These are phyloP conservation scores for Termitomyces sp. DNA, from an alignment of 768 basidiomycete genomes.

Conservation along the genomic window DNA sequence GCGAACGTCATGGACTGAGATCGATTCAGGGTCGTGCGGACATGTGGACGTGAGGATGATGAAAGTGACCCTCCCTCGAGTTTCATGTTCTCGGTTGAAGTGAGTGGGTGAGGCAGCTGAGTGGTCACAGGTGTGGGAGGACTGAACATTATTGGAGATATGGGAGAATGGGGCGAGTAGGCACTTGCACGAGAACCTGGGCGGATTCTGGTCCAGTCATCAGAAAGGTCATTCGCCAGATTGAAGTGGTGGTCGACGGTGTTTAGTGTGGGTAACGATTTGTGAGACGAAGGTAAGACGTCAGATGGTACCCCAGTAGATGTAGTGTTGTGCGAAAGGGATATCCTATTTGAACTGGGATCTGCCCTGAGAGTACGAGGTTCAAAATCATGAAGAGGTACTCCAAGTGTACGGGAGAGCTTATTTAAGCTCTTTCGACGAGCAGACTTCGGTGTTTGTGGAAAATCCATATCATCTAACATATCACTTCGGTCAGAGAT, in stretches of 20 bases:
- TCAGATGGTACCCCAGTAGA: background rate
- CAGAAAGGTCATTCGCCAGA: slow-evolving; percentile 18
- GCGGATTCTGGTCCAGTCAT: slow-evolving; percentile 15
- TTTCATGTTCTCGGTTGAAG: slow-evolving; percentile 11
- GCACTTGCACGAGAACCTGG: slow-evolving; percentile 7
- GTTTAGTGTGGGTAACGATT: slow-evolving; percentile 10
- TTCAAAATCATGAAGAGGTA: slow-evolving; percentile 12
- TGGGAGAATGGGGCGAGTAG: slow-evolving; percentile 14
- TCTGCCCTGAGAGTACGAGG: background rate
- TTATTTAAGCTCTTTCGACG: slow-evolving; percentile 19
- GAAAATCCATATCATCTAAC: slow-evolving; percentile 7
- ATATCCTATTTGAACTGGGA: background rate
- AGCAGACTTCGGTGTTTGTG: background rate
- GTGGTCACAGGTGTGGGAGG: slow-evolving; percentile 19
- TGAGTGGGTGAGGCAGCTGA: background rate
- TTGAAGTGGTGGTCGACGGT: slow-evolving; percentile 20
- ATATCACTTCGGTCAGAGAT: slow-evolving; percentile 8
- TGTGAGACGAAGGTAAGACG: slow-evolving; percentile 1
- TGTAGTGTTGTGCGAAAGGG: slow-evolving; percentile 6
- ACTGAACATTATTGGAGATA: slow-evolving; percentile 27
- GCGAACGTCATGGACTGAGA: slow-evolving; percentile 16
- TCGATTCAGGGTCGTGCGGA: slow-evolving; percentile 15
- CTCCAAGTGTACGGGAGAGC: slow-evolving; percentile 24
- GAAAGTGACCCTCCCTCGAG: slow-evolving; percentile 4
- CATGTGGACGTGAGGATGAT: slow-evolving; percentile 9